Base-by-base conservation (phyloP, 2,329 filamentous ascomycete genomes). In the Curvularia lunata region DNA sequence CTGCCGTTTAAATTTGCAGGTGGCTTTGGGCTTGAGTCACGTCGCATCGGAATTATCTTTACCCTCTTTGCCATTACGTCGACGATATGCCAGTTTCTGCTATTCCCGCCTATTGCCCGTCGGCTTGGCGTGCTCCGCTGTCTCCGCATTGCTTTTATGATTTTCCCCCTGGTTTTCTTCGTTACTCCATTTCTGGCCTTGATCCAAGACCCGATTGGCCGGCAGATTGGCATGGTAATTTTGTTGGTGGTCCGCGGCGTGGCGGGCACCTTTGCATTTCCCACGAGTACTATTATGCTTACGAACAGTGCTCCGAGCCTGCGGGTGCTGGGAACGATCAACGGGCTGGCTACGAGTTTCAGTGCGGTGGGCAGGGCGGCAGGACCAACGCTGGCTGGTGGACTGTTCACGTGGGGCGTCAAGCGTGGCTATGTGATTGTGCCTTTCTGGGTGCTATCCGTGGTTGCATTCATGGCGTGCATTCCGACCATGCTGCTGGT, bases 341-440 rank as follows among this genome's bases (percentile, higher is more conserved):
- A 98, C 70, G 95, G 94, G 2, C 87, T 97, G 60, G 93, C 92
- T 0, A 97, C 93, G 0, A 90, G 89, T 54, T 86, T 93, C 32
- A 89, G 88, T 63, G 92, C 91, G 0, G 76, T 97, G 5, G 94
- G 93, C 1, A 82, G 93, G 48, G 93, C 92, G 0, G 70, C 84
- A 0, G 95, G 95, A 0, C 94, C 95, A 0, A 90, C 91, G 0
- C 75, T 89, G 32, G 84, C 87, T 0, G 94, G 94, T 0, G 79
- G 82, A 1, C 81, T 88, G 0, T 97, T 97, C 71, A 89, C 87
- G 0, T 86, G 85, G 78, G 94, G 94, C 1, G 86, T 92, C 1
- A 85, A 90, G 67, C 80, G 83, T 28, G 91, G 91, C 0, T 94
- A 91, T 71, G 83, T 95, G 28, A 85, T 96, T 50, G 80, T 90